Evolutionary conservation across 768 basidiomycete species (phyloP).

Genomic region (Amanita polypyramis): DNA sequence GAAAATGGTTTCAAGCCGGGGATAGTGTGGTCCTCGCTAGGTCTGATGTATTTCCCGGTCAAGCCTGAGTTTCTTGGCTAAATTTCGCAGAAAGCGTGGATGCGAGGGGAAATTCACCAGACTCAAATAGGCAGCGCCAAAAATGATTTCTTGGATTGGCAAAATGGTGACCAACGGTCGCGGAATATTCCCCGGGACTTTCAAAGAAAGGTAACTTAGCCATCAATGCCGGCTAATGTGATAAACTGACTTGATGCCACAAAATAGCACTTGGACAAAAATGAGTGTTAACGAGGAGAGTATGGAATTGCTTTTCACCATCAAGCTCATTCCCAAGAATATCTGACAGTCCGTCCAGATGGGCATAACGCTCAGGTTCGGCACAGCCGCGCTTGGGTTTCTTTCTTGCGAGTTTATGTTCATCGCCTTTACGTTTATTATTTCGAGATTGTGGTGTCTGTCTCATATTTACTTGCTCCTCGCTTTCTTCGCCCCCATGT

Average conservation of each 20-base stretch:
- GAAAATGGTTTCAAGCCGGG: slow-evolving; percentile 37
- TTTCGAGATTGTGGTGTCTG: background rate
- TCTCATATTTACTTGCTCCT: background rate
- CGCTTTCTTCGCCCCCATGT: background rate
- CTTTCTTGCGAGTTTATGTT: background rate
- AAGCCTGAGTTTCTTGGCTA: slow-evolving; percentile 30
- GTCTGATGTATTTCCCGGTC: slow-evolving; percentile 38
- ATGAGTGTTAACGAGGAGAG: background rate
- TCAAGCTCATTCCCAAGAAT: slow-evolving; percentile 43
- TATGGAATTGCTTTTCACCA: slow-evolving; percentile 27
- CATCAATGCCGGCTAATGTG: background rate
- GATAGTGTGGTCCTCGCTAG: slow-evolving; percentile 51
- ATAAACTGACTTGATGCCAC: slow-evolving; percentile 66
- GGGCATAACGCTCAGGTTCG: slow-evolving; percentile 39
- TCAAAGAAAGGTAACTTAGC: background rate
- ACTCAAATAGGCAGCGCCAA: slow-evolving; percentile 60
- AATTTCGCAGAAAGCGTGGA: background rate
- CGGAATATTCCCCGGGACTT: slow-evolving; percentile 63
- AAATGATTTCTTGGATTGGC: slow-evolving; percentile 77
- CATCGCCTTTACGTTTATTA: background rate
- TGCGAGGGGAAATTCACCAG: slow-evolving; percentile 31
- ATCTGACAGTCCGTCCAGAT: slow-evolving; percentile 43
- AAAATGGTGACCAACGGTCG: slow-evolving; percentile 67
- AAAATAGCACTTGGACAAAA: slow-evolving; percentile 58
- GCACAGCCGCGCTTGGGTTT: slow-evolving; percentile 34